Conservation (phyloP, 345 rosid genomes). For the Aquilaria yunnanensis region DNA sequence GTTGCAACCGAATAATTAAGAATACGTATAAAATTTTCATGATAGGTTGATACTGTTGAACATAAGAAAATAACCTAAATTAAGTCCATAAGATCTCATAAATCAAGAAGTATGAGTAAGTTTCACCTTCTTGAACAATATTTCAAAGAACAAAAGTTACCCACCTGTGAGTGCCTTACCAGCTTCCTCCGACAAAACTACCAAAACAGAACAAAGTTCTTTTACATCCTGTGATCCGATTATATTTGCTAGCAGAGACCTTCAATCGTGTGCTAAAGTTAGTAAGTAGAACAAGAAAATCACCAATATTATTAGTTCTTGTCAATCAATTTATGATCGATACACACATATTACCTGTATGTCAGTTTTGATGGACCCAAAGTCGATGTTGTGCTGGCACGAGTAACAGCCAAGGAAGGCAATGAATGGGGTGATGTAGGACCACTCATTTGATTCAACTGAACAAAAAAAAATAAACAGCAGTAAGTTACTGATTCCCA, state of each 20-base stretch:
- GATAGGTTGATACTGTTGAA: too few relatives aligned
- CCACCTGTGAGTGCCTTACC: slow-evolving; percentile 68
- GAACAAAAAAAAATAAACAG: slow-evolving; percentile 5
- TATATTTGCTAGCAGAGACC: slow-evolving; percentile 87
- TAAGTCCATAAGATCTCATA: too few relatives aligned
- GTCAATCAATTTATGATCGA: not conserved
- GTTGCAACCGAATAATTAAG: too few relatives aligned
- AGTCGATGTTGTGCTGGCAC: slow-evolving; percentile 29
- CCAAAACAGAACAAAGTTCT: slow-evolving; percentile 90
- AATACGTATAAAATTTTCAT: too few relatives aligned
- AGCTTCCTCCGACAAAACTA: slow-evolving; percentile 57
- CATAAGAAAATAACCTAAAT: too few relatives aligned
- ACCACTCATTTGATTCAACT: slow-evolving; percentile 51
- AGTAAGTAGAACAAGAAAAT: slow-evolving; percentile 21
- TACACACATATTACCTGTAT: slow-evolving; percentile 49
- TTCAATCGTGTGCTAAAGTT: slow-evolving; percentile 29
- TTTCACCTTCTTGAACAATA: too few relatives aligned
- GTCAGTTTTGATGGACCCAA: slow-evolving; percentile 52
- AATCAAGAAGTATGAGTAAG: too few relatives aligned
- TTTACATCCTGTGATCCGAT: slow-evolving; percentile 79
- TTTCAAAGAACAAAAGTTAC: too few relatives aligned
- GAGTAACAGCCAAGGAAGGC: slow-evolving; percentile 37
- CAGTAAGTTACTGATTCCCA: not conserved
- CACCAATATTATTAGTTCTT: slow-evolving; percentile 6
- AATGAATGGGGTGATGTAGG: slow-evolving; percentile 36